Conservation (phyloP, 345 rosid genomes). For the Eutrema heterophyllum region DNA sequence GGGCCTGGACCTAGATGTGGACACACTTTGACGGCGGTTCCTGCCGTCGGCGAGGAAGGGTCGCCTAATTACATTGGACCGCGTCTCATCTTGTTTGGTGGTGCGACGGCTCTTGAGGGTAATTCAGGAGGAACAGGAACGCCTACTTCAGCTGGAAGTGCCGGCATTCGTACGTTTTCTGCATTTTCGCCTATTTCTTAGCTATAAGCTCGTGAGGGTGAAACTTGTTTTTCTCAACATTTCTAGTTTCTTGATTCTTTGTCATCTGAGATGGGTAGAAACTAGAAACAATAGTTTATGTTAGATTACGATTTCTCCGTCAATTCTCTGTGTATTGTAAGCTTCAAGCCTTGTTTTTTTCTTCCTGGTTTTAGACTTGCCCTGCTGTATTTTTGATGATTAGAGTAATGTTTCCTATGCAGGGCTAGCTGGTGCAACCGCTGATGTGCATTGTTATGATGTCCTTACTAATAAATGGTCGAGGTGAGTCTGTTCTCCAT, state of each 20-base stretch:
- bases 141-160: slow-evolving; percentile 93
- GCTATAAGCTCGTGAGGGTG: neutral
- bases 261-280: neutral
- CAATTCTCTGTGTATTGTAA: neutral
- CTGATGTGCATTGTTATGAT: slow-evolving; percentile 97
- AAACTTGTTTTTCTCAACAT: neutral
- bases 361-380: neutral
- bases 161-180: slow-evolving; percentile 80
- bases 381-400: neutral
- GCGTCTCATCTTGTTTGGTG: slow-evolving; percentile 87
- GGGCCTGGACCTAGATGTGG: slow-evolving; percentile 99
- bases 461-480: slow-evolving; percentile 94
- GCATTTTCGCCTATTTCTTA: neutral
- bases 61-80: slow-evolving; percentile 74
- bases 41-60: slow-evolving; percentile 95
- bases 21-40: slow-evolving; percentile 89
- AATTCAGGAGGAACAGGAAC: slow-evolving; percentile 83
- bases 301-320: neutral
- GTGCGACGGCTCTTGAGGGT: slow-evolving; percentile 98
- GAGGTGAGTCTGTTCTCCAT: slow-evolving; percentile 44
- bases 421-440: slow-evolving; percentile 99
- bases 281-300: neutral
- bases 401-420: slow-evolving; percentile 33
- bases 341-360: neutral
- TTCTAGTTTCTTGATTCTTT: neutral